A percentile compares a stretch with the other conserved stretches of the same genome.
phyloP scores from a whole-genome alignment of 2,329 filamentous ascomycete species.

The Orbilia oligospora region DNA sequence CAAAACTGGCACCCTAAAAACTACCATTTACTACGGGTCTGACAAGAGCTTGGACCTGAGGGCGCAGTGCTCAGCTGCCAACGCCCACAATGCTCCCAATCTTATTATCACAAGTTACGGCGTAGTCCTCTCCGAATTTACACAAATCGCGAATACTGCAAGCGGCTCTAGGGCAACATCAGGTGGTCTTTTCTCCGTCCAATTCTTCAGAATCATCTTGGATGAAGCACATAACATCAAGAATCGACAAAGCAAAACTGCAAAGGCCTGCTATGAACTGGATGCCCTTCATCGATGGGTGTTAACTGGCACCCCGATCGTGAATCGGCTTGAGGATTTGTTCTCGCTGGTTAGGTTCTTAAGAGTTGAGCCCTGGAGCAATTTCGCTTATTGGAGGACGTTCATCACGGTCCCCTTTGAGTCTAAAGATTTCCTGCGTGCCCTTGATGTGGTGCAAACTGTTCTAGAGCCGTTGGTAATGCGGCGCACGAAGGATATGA shows the following conservation, averaged over 20 bases:
- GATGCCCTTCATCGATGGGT: conserved; percentile 90
- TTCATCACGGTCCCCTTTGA: conserved; percentile 99
- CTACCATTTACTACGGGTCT: conserved; percentile 89
- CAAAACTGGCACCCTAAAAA: conserved; percentile 83
- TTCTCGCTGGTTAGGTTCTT: conserved; percentile 94
- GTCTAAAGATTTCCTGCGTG: conserved; percentile 91
- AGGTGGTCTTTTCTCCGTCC: conserved; percentile 86
- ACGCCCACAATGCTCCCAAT: conserved; percentile 83
- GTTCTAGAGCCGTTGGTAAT: conserved; percentile 96
- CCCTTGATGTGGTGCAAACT: conserved; percentile 95
- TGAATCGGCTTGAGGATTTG: conserved; percentile 93
- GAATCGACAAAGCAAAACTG: conserved; percentile 88
- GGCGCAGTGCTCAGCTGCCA: conserved; percentile 81
- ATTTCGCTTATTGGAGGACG: conserved; percentile 99
- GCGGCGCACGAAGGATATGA: conserved; percentile 97
- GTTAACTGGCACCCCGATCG: conserved; percentile 94
- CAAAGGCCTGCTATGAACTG: conserved; percentile 93
- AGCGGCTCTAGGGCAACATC: conserved; percentile 77
- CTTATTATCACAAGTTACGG: conserved; percentile 96
- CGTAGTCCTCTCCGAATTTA: conserved; percentile 89
- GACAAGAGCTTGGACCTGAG: conserved; percentile 86
- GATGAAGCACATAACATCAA: conserved; percentile 98
- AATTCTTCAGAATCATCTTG: conserved; percentile 94
- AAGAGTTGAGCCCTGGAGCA: conserved; percentile 96
- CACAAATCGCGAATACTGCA: conserved; percentile 75